Evolutionary conservation across 306 rosid species (phyloP).

Genomic region (Acmispon strigosus): DNA sequence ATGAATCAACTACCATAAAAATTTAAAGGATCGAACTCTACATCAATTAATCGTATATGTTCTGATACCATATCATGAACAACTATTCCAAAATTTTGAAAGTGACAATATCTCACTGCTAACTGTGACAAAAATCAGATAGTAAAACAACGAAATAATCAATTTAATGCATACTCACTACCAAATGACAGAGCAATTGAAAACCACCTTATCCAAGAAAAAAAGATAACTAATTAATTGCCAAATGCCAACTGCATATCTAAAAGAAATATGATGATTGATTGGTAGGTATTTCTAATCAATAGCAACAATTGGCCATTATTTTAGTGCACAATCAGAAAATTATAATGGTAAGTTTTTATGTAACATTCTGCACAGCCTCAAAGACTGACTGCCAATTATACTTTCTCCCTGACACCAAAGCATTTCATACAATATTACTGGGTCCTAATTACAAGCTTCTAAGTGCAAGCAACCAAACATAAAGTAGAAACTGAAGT

Average conservation of each 20-base stretch:
- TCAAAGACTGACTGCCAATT: neutral
- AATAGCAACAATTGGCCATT: neutral
- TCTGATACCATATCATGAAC: no score
- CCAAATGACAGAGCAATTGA: conserved; percentile 17
- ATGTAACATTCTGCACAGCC: conserved; percentile 17
- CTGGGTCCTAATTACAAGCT: conserved; percentile 24
- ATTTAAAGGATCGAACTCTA: no score
- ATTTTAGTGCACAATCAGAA: conserved; percentile 14
- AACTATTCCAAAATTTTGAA: no score
- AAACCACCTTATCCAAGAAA: conserved; percentile 17
- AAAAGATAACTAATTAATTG: conserved; percentile 17
- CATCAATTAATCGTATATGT: no score
- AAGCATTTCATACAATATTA: neutral
- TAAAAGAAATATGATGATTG: neutral
- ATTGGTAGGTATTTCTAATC: conserved; percentile 17
- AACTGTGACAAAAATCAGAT: neutral
- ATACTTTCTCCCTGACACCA: neutral
- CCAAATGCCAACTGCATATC: conserved; percentile 27
- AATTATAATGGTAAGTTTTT: neutral
- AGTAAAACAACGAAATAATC: neutral
- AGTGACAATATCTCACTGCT: neutral
- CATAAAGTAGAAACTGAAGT: neutral
- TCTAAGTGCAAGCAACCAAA: neutral
- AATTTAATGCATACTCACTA: conserved; percentile 19
- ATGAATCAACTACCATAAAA: no score